Percentiles rank a stretch among this genome's conserved stretches.
Evolutionary conservation across 1,284 basidiomycete species (phyloP).

Genomic region (Sporisorium iseilematis-ciliati): DNA sequence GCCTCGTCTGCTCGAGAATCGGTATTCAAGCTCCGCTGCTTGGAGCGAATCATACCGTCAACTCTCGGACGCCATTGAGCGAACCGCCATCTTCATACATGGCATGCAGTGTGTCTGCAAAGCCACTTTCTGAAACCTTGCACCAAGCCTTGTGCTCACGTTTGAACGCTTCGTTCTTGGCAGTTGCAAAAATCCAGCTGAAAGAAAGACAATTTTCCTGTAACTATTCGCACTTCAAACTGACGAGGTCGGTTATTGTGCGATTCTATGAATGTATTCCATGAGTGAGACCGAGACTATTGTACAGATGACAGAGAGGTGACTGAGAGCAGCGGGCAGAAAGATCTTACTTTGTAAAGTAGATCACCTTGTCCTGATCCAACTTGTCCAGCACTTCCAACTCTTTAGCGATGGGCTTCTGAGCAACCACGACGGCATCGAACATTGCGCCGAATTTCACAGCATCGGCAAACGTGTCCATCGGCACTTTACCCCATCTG

Average conservation of each 20-base stretch:
- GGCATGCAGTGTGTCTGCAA: no score
- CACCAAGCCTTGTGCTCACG: no score
- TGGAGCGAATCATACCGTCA: no score
- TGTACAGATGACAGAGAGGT: background rate
- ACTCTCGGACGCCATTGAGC: no score
- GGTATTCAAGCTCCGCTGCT: no score
- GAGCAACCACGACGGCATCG: conserved; percentile 31
- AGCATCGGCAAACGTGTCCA: conserved; percentile 10
- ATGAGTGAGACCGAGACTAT: background rate
- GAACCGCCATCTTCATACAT: no score
- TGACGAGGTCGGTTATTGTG: background rate
- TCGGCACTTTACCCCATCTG: conserved; percentile 21
- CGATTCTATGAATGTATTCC: background rate
- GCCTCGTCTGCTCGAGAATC: no score
- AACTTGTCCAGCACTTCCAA: conserved; percentile 21
- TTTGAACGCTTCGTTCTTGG: no score
- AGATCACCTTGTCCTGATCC: conserved; percentile 12
- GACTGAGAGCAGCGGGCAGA: conserved; percentile 2
- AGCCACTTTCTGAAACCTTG: no score
- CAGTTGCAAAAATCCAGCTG: no score
- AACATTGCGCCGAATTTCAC: conserved; percentile 15
- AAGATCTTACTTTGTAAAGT: conserved; percentile 28
- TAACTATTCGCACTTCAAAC: no score
- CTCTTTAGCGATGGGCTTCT: conserved; percentile 30
- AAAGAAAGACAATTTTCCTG: no score